Evolutionary conservation across 257 asterid species (phyloP).

Genomic region (Cordia subcordata): DNA sequence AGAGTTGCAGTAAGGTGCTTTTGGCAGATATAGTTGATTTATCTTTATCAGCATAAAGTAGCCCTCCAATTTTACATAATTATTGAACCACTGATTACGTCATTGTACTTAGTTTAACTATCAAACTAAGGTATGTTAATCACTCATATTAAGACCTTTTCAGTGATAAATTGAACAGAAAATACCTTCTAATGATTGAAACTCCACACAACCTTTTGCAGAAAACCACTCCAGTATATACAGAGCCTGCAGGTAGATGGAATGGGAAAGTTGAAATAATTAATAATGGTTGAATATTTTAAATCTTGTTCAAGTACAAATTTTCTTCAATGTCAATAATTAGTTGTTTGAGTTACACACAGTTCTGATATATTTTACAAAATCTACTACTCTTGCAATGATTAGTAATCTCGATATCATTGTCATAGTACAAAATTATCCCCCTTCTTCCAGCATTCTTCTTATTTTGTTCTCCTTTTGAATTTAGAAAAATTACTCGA

Average conservation of each 20-base stretch:
- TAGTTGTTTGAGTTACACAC: not conserved
- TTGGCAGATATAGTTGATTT: too few species aligned
- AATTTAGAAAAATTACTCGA: too few species aligned
- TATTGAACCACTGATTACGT: not conserved
- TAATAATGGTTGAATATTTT: too few species aligned
- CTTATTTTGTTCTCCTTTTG: too few species aligned
- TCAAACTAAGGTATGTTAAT: not conserved
- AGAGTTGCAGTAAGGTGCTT: not conserved
- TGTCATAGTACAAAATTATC: too few species aligned
- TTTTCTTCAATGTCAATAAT: too few species aligned
- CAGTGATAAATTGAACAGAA: not conserved
- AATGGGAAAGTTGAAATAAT: not conserved
- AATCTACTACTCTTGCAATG: not conserved
- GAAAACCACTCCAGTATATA: constrained; percentile 78
- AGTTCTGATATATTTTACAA: not conserved
- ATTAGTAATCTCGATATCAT: too few species aligned
- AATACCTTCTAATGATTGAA: constrained; percentile 90
- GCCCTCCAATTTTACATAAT: too few species aligned
- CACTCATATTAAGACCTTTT: not conserved
- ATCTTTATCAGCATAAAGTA: too few species aligned
- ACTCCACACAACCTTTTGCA: constrained; percentile 83
- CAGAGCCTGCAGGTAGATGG: constrained; percentile 52
- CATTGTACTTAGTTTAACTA: not conserved
- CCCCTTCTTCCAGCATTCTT: too few species aligned
- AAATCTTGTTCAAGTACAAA: too few species aligned